A percentile compares a stretch with the other conserved stretches of the same genome.
Evolutionary conservation across 805 yeast genomes (phyloP).

Genomic region (Sugiyamaella boreocaroliniensis): DNA sequence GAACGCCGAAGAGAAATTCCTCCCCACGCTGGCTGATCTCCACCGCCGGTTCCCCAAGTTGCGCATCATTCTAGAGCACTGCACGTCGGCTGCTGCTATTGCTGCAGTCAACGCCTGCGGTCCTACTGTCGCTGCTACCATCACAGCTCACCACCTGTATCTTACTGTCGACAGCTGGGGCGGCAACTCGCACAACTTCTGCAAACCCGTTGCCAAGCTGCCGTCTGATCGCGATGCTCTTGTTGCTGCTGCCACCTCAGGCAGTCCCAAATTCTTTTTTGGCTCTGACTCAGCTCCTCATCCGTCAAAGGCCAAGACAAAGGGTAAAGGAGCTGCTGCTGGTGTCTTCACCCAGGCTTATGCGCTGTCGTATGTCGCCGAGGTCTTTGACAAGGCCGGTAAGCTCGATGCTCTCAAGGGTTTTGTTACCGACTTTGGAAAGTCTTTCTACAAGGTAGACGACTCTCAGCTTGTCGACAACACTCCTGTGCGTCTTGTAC

Average conservation of each 20-base stretch:
- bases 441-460: conserved; percentile 57
- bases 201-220: conserved; percentile 96
- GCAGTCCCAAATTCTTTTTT: conserved; percentile 86
- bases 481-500: conserved; percentile 43
- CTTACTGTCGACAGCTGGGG: conserved; percentile 94
- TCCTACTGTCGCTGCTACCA: conserved; percentile 77
- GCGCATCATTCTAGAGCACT: conserved; percentile 86
- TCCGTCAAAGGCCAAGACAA: conserved; percentile 70
- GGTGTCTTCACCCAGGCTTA: conserved; percentile 91
- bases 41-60: conserved; percentile 79
- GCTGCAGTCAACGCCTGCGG: conserved; percentile 69
- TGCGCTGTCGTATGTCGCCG: conserved; percentile 78
- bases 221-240: conserved; percentile 79
- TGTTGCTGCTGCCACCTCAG: conserved; percentile 82
- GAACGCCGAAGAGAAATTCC: conserved; percentile 87
- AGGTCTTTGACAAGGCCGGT: conserved; percentile 64
- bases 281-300: conserved; percentile 99
- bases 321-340: conserved; percentile 85
- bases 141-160: conserved; percentile 91
- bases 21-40: conserved; percentile 78
- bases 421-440: conserved; percentile 74
- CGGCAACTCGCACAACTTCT: conserved; percentile 88
- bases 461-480: conserved; percentile 39
- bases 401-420: conserved; percentile 59
- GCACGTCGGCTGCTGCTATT: conserved; percentile 86